phyloP scores from a whole-genome alignment of 106 monocot genomes.

The Dioscorea zingiberensis region DNA sequence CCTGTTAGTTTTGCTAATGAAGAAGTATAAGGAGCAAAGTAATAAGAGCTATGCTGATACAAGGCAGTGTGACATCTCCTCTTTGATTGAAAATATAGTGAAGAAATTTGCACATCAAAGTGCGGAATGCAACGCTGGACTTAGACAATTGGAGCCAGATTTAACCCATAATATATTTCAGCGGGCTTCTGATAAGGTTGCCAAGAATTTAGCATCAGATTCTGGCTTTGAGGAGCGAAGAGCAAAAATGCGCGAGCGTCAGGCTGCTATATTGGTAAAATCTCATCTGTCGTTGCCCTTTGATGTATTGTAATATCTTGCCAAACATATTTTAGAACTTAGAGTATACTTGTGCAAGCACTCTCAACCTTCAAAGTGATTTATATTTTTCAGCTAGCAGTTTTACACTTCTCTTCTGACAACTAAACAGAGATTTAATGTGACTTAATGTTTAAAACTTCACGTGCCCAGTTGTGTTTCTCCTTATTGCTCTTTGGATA shows the following conservation, averaged over 20 bases:
- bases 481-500: too few relatives aligned
- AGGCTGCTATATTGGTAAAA: slow-evolving; percentile 87
- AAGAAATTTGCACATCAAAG: slow-evolving; percentile 71
- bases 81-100: slow-evolving; percentile 59
- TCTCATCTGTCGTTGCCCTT: too few relatives aligned
- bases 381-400: too few relatives aligned
- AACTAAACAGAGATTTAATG: too few relatives aligned
- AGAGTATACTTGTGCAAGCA: too few relatives aligned
- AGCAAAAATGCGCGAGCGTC: slow-evolving; percentile 69
- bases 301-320: too few relatives aligned
- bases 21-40: slow-evolving; percentile 62
- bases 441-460: too few relatives aligned
- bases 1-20: slow-evolving; percentile 59
- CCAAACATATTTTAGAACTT: too few relatives aligned
- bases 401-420: too few relatives aligned
- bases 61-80: slow-evolving; percentile 48
- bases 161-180: slow-evolving; percentile 24
- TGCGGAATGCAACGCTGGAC: slow-evolving; percentile 36
- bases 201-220: slow-evolving; percentile 10
- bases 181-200: slow-evolving; percentile 7
- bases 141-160: slow-evolving; percentile 61
- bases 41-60: slow-evolving; percentile 28
- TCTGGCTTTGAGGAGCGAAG: slow-evolving; percentile 44
- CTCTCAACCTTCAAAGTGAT: too few relatives aligned
- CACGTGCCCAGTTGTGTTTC: too few relatives aligned